Evolutionary conservation across 169 alveolate species (phyloP), one percentile per base, ranked within the genome.

Genomic region (Blepharisma undulans): DNA sequence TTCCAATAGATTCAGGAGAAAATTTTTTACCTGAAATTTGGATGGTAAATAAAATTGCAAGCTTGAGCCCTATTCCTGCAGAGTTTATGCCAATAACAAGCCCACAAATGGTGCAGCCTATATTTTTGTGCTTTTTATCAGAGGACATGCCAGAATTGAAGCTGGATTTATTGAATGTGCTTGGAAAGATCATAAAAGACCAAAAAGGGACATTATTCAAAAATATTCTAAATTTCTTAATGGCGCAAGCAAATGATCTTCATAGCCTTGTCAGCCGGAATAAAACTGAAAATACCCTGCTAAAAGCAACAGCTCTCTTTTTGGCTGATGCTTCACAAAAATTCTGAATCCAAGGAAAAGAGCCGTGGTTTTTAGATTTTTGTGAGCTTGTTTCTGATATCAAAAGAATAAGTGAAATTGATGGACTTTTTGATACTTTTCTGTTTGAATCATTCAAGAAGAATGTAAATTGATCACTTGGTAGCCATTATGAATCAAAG

Each of bases 1-100:
- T 76, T 87, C 92, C 92, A n/a, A 32, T 72, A 16, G 21, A 87
- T 29, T 10, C 48, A 27, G n/a, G 72, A 74, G 72, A 32, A 29
- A 25, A 25, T 34, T 87, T 87, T 27, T 87, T 72, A 4, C 4
- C 29, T 32, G 85, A 87, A 27, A 19, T 87, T 18, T 33, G 85
- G 85, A 19, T 87, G 25, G 32, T 87, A 72, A 48, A 87, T n/a
- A 87, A 36, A 19, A 29, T 85, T 18, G 8, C 30, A 19, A 30
- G 10, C 18, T n/a, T 60, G 5, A 48, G 25, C 14, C 84, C 60
- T 21, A 60, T 85, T 18, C n/a, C 76, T 4, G 71, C 25, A 4
- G 92, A 48, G 29, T 33, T 36, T 19, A 60, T 72, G 25, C 21
- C 22, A 16, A 25, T 87, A 33, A 16, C 33, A 32, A 76, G 87